Evolutionary conservation across 2,329 filamentous ascomycete species (phyloP).

Genomic region (Aspergillus brunneoviolaceus): DNA sequence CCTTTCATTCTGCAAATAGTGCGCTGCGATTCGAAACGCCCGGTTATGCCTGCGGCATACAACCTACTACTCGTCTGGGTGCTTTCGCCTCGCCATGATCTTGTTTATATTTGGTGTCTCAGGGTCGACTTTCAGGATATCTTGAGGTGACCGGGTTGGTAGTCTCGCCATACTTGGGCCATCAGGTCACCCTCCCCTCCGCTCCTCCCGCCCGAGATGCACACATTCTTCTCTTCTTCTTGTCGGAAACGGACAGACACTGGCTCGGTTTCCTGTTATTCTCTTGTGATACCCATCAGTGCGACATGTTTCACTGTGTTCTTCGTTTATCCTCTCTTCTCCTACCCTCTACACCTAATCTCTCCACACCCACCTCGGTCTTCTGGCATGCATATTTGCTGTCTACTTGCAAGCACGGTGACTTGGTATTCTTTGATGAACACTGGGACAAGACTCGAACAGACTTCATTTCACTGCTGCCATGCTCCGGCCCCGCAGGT

Average conservation of each 20-base stretch:
- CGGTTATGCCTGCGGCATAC: neutral
- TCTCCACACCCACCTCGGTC: neutral
- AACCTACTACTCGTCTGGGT: neutral
- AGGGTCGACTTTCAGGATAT: neutral
- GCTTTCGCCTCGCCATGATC: neutral
- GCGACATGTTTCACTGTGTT: conserved; percentile 14
- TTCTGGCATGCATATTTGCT: no score
- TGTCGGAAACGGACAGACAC: neutral
- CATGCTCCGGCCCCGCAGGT: neutral
- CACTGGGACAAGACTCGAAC: no score
- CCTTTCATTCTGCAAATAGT: neutral
- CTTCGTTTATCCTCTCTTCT: neutral
- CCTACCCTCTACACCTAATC: neutral
- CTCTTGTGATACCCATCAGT: conserved; percentile 33
- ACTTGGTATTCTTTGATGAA: no score
- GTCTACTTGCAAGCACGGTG: no score
- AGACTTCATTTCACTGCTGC: neutral
- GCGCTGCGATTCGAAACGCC: neutral
- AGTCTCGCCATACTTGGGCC: neutral
- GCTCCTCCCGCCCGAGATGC: neutral
- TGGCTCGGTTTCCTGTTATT: neutral
- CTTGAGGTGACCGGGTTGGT: neutral
- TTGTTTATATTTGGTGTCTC: neutral
- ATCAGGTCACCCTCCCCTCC: neutral
- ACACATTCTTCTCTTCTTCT: neutral